A percentile compares a stretch with the other conserved stretches of the same genome.
Evolutionary conservation across 352 stramenopile genomes (phyloP).

Genomic region (Phytophthora aleatoria): DNA sequence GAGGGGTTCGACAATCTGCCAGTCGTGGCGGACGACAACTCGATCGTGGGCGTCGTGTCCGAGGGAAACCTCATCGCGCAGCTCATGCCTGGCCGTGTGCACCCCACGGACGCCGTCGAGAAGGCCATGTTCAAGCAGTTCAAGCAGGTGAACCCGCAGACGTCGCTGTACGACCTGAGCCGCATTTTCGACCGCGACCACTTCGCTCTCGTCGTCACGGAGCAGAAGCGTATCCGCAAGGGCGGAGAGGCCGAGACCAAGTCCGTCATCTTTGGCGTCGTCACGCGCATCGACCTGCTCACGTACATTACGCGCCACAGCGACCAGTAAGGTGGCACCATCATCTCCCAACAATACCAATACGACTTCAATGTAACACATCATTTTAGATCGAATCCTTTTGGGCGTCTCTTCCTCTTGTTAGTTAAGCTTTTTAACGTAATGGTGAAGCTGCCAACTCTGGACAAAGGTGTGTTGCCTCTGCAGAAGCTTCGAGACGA

Average conservation of each 20-base stretch:
- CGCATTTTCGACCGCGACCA: constrained; percentile 96
- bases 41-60: constrained; percentile 95
- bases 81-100: constrained; percentile 90
- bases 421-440: neutral
- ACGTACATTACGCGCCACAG: constrained; percentile 92
- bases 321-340: constrained; percentile 28
- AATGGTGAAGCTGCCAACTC: constrained; percentile 39
- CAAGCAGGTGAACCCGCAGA: constrained; percentile 92
- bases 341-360: constrained; percentile 3
- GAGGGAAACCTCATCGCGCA: constrained; percentile 95
- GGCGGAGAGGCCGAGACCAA: constrained; percentile 74
- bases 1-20: constrained; percentile 89
- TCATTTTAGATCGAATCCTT: constrained; percentile 14
- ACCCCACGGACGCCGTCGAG: constrained; percentile 84
- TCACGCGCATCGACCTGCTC: constrained; percentile 96
- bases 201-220: constrained; percentile 94
- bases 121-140: constrained; percentile 97
- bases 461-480: constrained; percentile 34
- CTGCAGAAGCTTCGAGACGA: constrained; percentile 50
- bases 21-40: constrained; percentile 81
- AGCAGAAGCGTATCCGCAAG: constrained; percentile 92
- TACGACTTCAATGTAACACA: constrained; percentile 22
- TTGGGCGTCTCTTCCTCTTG: constrained; percentile 26
- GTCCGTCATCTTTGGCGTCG: constrained; percentile 94
- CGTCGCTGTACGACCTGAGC: constrained; percentile 91